Conservation (phyloP, 2,329 filamentous ascomycete genomes). For the Fusarium temperatum region DNA sequence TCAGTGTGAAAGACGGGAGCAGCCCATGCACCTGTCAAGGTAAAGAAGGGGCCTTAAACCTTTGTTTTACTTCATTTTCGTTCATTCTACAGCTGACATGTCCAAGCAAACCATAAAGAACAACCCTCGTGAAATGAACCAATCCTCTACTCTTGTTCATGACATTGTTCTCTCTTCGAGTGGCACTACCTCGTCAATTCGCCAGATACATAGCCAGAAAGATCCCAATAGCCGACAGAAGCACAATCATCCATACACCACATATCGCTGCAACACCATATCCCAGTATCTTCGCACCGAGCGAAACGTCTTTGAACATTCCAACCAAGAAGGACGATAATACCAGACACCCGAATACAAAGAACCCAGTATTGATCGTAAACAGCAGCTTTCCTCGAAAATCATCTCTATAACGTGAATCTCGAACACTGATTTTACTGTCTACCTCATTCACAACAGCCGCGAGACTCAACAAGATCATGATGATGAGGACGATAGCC, state of each 20-base stretch:
- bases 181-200: background rate
- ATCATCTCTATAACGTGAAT: accelerated
- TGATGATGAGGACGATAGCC: background rate
- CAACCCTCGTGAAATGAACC: accelerated
- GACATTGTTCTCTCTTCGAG: background rate
- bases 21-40: background rate
- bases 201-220: background rate
- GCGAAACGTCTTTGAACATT: background rate
- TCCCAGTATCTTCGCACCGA: accelerated
- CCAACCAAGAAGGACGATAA: background rate
- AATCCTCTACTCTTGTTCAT: background rate
- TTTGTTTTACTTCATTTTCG: background rate
- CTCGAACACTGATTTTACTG: background rate
- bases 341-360: background rate
- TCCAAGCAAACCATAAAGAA: background rate
- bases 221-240: no score
- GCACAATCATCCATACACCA: background rate
- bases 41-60: accelerated
- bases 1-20: background rate
- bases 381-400: accelerated
- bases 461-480: accelerated
- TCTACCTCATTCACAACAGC: accelerated
- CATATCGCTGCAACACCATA: background rate
- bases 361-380: accelerated
- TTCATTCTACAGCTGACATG: accelerated